Percentiles rank a stretch among this genome's conserved stretches.
Evolutionary conservation across 2,329 filamentous ascomycete species (phyloP).

Genomic region (Epichloe baconii): DNA sequence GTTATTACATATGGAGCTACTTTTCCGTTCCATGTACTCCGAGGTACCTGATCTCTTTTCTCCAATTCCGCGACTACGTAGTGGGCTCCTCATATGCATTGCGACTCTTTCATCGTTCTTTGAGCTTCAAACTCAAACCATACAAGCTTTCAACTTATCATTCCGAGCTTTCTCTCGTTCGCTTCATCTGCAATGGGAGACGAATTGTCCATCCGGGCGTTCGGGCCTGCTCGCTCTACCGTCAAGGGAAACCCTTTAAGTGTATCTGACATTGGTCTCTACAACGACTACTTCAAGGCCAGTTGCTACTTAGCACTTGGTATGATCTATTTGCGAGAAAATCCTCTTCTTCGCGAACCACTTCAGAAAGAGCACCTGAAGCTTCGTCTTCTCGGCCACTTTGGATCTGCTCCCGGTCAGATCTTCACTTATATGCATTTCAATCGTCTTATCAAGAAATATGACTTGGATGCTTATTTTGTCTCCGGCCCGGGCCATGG

Average conservation of each 20-base stretch:
- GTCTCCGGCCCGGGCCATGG: slow-evolving; percentile 68
- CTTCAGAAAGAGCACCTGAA: slow-evolving; percentile 61
- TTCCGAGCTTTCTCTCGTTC: neutral
- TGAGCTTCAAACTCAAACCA: neutral
- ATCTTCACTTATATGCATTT: slow-evolving; percentile 74
- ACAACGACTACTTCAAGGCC: slow-evolving; percentile 61
- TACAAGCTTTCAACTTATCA: neutral
- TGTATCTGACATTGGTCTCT: slow-evolving; percentile 52
- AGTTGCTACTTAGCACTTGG: slow-evolving; percentile 63
- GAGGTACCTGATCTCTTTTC: too few relatives aligned
- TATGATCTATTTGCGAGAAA: slow-evolving; percentile 68
- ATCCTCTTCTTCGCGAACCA: slow-evolving; percentile 58
- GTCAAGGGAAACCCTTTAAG: slow-evolving; percentile 48
- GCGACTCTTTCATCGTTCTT: neutral
- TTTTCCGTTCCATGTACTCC: too few relatives aligned
- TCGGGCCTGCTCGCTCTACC: slow-evolving; percentile 52
- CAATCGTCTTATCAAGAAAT: slow-evolving; percentile 72
- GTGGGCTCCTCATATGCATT: neutral
- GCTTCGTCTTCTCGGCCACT: slow-evolving; percentile 60
- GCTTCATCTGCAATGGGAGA: slow-evolving; percentile 21
- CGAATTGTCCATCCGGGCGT: slow-evolving; percentile 47
- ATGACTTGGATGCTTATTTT: slow-evolving; percentile 59
- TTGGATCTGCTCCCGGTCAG: slow-evolving; percentile 69
- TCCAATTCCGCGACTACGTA: neutral
- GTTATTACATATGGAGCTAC: too few relatives aligned